Base-by-base conservation (phyloP, 2,329 filamentous ascomycete genomes). In the Venturiaceae sp. region DNA sequence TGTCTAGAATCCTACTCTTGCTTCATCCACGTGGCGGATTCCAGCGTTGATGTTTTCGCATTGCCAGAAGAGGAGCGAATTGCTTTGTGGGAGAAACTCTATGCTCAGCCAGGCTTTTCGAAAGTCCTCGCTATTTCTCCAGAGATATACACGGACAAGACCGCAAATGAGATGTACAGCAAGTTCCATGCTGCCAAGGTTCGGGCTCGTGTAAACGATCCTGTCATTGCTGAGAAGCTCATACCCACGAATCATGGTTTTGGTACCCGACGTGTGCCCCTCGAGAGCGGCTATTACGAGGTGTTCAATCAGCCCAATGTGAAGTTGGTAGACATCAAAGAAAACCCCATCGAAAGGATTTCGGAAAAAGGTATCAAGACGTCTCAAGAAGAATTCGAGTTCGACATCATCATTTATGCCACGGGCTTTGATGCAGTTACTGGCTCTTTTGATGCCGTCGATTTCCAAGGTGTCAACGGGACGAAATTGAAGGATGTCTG, bases 311-410 rank as follows among this genome's bases (percentile, higher is more conserved):
- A 73, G 16, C 66, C 68, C 0, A 78, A 76, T 60, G 72, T 72
- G 5, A 71, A 74, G 9, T 75, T 85, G 0, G 71, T 85, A n/a
- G 79, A 85, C 64, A 83, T 80, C 1, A 68, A 78, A 39, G 79
- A 77, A 5, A 62, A 62, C 0, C 61, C 64, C 7, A 71, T 76
- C 56, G 69, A 67, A 16, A 56, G 44, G 13, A 72, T 77, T 59
- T 68, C 68, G 7, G 62, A 66, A 9, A 64, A 63, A 3, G 73
- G 74, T 9, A 63, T 77, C 11, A 68, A 71, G 11, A 77, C 74
- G 0, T 61, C 63, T 16, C 74, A 77, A 59, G 63, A 63, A 11
- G 60, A 67, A 4, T 67, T 74, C 57, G 65, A 67, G 19, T 67
- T 76, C 23, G 75, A 77, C 59, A 70, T 70, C 6, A 64, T 78